phyloP scores from a whole-genome alignment of 2,329 filamentous ascomycete species.

The Trichoderma asperellum region DNA sequence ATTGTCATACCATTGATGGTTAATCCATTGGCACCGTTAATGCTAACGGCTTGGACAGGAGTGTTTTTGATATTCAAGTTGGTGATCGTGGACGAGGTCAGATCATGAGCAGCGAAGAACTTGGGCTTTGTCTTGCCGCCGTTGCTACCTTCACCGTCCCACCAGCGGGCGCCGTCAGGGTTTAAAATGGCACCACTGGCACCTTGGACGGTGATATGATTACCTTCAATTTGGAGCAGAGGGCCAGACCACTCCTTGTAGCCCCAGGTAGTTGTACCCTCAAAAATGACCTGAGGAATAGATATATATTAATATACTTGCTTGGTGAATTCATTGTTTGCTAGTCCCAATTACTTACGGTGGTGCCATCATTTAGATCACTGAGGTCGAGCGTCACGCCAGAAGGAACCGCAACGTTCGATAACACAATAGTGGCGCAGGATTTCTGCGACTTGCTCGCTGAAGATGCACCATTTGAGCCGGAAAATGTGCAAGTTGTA shows the following conservation, averaged over 20 bases:
- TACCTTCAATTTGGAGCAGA: slow-evolving; percentile 18
- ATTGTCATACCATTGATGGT: slow-evolving; percentile 45
- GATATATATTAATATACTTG: not conserved
- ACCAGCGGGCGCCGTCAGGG: slow-evolving; percentile 48
- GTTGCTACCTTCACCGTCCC: slow-evolving; percentile 64
- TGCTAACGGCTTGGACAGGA: slow-evolving; percentile 48
- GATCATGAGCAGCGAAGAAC: slow-evolving; percentile 55
- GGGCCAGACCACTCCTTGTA: slow-evolving; percentile 22
- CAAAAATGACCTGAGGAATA: slow-evolving; percentile 9
- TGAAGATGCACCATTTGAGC: slow-evolving; percentile 14
- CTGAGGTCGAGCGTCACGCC: slow-evolving; percentile 20
- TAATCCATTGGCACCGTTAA: slow-evolving; percentile 43
- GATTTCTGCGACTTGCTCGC: slow-evolving; percentile 23
- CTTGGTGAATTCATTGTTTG: fast-evolving
- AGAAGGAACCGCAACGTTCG: slow-evolving; percentile 21
- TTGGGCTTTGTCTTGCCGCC: slow-evolving; percentile 67
- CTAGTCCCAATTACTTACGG: not conserved
- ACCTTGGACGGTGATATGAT: slow-evolving; percentile 11
- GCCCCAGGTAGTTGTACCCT: slow-evolving; percentile 19
- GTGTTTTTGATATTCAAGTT: slow-evolving; percentile 48
- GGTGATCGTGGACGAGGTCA: slow-evolving; percentile 43
- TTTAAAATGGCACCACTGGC: slow-evolving; percentile 15
- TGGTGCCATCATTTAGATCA: slow-evolving; percentile 20
- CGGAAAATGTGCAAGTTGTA: slow-evolving; percentile 20
- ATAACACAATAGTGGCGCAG: slow-evolving; percentile 15